These are phyloP conservation scores for Peterozyma toletana DNA, from an alignment of 805 yeast genomes.

Conservation along the genomic window DNA sequence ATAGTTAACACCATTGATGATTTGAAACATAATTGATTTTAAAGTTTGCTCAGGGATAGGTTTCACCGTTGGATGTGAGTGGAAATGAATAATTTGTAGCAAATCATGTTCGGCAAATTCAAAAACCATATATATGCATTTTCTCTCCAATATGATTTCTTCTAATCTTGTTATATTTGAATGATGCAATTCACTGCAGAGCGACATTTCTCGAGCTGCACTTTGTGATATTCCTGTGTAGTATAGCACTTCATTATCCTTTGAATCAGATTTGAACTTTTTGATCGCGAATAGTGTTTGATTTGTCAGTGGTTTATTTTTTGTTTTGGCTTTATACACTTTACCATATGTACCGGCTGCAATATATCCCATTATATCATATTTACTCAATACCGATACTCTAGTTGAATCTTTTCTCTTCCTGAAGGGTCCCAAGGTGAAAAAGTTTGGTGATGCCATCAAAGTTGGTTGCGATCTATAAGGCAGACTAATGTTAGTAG, in stretches of 20 bases:
- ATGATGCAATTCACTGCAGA: conserved; percentile 82
- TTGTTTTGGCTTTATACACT: conserved; percentile 79
- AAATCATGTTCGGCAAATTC: conserved; percentile 96
- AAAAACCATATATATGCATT: conserved; percentile 88
- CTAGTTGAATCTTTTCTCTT: conserved; percentile 58
- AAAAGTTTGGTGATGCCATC: conserved; percentile 48
- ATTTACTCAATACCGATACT: conserved; percentile 72
- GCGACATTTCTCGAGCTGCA: conserved; percentile 93
- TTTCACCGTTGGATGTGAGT: conserved; percentile 80
- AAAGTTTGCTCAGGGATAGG: conserved; percentile 74
- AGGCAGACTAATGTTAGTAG: conserved; percentile 32
- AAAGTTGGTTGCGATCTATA: conserved; percentile 41
- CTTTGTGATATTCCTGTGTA: conserved; percentile 95
- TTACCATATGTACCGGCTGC: conserved; percentile 98
- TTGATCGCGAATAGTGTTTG: conserved; percentile 70
- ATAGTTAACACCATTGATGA: conserved; percentile 83
- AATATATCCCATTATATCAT: conserved; percentile 87
- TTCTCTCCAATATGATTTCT: conserved; percentile 81
- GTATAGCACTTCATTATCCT: conserved; percentile 73
- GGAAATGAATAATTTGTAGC: conserved; percentile 88
- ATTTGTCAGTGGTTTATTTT: conserved; percentile 19
- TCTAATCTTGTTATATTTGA: conserved; percentile 72
- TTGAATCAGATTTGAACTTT: conserved; percentile 91
- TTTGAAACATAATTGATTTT: conserved; percentile 87
- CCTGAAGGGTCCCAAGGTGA: conserved; percentile 53